Conservation (phyloP, 1,284 basidiomycete species). For the Uromyces viciae-fabae region DNA sequence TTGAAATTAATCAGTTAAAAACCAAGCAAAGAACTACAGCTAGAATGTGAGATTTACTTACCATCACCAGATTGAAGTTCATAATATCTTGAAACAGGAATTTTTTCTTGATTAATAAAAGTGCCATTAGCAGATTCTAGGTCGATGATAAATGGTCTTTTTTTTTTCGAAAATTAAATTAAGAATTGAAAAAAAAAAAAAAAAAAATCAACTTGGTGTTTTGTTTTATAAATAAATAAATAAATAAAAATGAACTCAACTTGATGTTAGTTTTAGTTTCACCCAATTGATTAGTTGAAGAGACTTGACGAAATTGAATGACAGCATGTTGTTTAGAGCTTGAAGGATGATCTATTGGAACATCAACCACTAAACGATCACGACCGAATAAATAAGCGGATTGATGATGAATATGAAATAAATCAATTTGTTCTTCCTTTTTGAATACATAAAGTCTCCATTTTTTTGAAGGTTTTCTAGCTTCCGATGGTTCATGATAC, state of each 20-base stretch:
- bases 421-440: constrained; percentile 83
- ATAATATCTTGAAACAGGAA: constrained; percentile 83
- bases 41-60: constrained; percentile 56
- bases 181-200: constrained; percentile 28
- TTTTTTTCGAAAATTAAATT: background rate
- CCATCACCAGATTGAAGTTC: constrained; percentile 83
- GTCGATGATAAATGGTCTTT: constrained; percentile 88
- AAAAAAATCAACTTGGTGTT: background rate
- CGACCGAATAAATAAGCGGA: constrained; percentile 90
- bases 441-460: constrained; percentile 99
- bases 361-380: constrained; percentile 81
- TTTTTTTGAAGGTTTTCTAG: constrained; percentile 73
- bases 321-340: constrained; percentile 98
- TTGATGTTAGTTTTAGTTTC: constrained; percentile 71
- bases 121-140: constrained; percentile 95
- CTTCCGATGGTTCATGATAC: constrained; percentile 98
- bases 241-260: constrained; percentile 59
- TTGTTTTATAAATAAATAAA: background rate
- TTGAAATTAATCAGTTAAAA: background rate
- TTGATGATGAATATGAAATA: constrained; percentile 84
- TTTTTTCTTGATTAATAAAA: constrained; percentile 76
- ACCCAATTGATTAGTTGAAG: constrained; percentile 83
- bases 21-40: background rate
- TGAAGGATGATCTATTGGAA: constrained; percentile 88
- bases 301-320: constrained; percentile 84